phyloP scores from a whole-genome alignment of 495 filamentous ascomycete genomes.

The Neurospora hispaniola region DNA sequence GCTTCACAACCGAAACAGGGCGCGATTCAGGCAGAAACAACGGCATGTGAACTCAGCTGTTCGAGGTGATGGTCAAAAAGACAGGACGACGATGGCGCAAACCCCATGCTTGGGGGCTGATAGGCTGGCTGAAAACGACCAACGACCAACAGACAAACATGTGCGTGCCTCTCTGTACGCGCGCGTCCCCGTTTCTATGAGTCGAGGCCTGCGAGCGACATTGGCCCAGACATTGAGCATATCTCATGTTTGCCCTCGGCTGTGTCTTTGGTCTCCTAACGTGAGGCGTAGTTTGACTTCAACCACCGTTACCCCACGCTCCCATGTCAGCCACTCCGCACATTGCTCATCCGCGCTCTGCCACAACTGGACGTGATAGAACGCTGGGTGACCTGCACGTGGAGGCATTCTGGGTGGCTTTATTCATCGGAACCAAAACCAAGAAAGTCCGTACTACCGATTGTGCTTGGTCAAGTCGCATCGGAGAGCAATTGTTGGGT shows the following conservation, averaged over 20 bases:
- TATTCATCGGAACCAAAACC: neutral
- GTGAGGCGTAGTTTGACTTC: neutral
- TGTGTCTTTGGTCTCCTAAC: neutral
- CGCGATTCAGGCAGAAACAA: neutral
- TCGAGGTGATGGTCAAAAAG: neutral
- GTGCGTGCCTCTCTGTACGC: neutral
- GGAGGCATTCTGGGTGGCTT: neutral
- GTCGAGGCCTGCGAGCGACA: neutral
- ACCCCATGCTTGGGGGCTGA: neutral
- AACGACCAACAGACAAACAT: neutral
- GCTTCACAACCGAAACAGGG: neutral
- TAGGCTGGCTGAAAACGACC: neutral
- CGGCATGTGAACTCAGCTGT: neutral
- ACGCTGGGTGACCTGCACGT: neutral
- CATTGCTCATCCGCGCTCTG: neutral
- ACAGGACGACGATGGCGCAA: neutral
- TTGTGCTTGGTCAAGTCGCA: neutral
- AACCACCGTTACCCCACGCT: too few species aligned
- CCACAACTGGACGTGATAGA: neutral
- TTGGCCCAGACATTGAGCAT: neutral
- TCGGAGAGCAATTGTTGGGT: neutral
- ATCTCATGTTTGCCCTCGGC: neutral
- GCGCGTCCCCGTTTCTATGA: neutral
- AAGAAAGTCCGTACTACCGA: neutral
- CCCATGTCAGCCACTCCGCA: too few species aligned